Evolutionary conservation across 805 yeast genomes (phyloP), one percentile per base, ranked within the genome.

Genomic region (Saturnispora sekii): DNA sequence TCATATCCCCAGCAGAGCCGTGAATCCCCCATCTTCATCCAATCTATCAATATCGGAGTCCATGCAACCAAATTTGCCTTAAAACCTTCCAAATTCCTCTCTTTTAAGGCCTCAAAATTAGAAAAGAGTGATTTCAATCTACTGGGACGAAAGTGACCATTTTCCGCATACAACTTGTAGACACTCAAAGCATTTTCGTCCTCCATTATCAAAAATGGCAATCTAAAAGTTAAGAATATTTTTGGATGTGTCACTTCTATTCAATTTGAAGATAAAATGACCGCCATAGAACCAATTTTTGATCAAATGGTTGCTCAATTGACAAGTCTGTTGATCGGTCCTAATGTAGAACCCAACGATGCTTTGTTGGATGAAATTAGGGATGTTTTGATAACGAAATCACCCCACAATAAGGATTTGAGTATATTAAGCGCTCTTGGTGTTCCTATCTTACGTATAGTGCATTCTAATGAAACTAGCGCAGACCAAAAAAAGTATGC

Each of bases 51-150:
- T 10, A 68, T 60, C 5, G 54, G 49, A 39, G 56, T 62, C 80
- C 80, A 74, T 3, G 74, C 72, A 4, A 52, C 52, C 11, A 74
- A 21, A 49, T 74, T 74, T 12, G 79, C 79, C 17, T 58, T 65
- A 45, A 63, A 73, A 6, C 80, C 80, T 45, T 70, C 77, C 3
- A 62, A 64, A 48, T 74, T 74, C 3, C 58, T 38, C 10, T 67
- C 70, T 45, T 62, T 59, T 29, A 74, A 59, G n/a, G 66, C 59
- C 9, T 61, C 50, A 50, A 72, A 74, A 49, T 74, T 70, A 2
- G 77, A 70, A 48, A 65, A 74, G 36, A 74, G 61, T n/a, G 79
- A 73, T 5, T 62, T 56, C 31, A 71, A 56, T 21, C 80, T 59
- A 9, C 68, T 53, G 7, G 31, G 40, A n/a, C 47, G 38, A 28